Evolutionary conservation across 805 yeast genomes (phyloP).

Genomic region (Yamadazyma sp.): DNA sequence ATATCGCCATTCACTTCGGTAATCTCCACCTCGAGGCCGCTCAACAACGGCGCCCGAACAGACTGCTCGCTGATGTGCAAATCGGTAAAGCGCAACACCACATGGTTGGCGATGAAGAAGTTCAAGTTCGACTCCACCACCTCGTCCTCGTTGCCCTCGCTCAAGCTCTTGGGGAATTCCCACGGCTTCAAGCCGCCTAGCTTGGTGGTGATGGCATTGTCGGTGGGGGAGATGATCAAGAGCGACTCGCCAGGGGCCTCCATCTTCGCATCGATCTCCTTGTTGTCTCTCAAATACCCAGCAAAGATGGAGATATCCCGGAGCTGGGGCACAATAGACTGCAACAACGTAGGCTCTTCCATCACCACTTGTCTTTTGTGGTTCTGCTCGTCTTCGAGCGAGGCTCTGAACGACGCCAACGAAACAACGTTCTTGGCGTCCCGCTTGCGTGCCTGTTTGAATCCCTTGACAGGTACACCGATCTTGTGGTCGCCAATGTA

Average conservation of each 20-base stretch:
- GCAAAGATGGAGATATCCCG: conserved; percentile 58
- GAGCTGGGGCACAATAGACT: conserved; percentile 37
- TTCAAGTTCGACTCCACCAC: conserved; percentile 52
- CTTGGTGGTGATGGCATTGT: conserved; percentile 46
- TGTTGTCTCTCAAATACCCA: conserved; percentile 66
- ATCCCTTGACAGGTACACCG: conserved; percentile 3
- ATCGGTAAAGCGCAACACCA: conserved; percentile 36
- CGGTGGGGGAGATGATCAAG: conserved; percentile 71
- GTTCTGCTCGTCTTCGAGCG: conserved; percentile 3
- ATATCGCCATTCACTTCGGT: conserved; percentile 8
- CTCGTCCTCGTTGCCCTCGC: conserved; percentile 47
- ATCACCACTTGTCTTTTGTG: conserved; percentile 16
- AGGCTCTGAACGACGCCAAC: conserved; percentile 9
- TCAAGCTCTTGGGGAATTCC: conserved; percentile 66
- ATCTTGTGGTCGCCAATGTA: conserved; percentile 2
- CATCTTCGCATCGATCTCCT: conserved; percentile 48
- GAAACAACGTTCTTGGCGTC: conserved; percentile 13
- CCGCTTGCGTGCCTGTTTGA: conserved; percentile 5
- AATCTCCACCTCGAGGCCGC: conserved; percentile 21
- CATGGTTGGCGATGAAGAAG: conserved; percentile 62
- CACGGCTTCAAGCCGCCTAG: conserved; percentile 70
- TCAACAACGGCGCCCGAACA: conserved; percentile 12
- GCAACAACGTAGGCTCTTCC: conserved; percentile 22
- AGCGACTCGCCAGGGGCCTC: conserved; percentile 43
- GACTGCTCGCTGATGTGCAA: conserved; percentile 15